phyloP scores from a whole-genome alignment of 768 basidiomycete genomes.

The Dioszegia crocea region DNA sequence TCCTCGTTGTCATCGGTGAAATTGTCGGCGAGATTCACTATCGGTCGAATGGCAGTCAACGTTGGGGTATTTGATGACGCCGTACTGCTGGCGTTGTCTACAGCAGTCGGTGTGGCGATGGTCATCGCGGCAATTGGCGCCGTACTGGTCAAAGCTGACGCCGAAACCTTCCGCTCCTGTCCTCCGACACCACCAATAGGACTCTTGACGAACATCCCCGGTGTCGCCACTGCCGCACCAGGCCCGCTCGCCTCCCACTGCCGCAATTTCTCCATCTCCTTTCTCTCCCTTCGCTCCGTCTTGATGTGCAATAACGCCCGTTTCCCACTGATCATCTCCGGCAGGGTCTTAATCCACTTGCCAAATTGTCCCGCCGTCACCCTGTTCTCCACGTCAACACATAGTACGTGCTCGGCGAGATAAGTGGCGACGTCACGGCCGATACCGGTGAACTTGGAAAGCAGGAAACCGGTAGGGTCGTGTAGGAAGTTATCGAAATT shows the following conservation, averaged over 20 bases:
- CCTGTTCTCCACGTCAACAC: slow-evolving; percentile 63
- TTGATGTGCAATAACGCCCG: slow-evolving; percentile 40
- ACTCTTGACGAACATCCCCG: slow-evolving; percentile 33
- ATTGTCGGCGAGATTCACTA: slow-evolving; percentile 18
- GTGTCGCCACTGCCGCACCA: background rate
- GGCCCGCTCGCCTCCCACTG: background rate
- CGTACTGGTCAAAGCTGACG: slow-evolving; percentile 32
- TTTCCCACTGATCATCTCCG: slow-evolving; percentile 58
- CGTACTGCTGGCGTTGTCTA: background rate
- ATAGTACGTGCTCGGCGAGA: slow-evolving; percentile 78
- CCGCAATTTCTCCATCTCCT: slow-evolving; percentile 4
- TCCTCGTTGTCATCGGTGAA: slow-evolving; percentile 3
- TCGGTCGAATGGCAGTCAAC: slow-evolving; percentile 20
- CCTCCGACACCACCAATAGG: slow-evolving; percentile 13
- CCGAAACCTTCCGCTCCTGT: slow-evolving; percentile 29
- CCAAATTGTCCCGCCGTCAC: slow-evolving; percentile 81
- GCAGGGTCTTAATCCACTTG: slow-evolving; percentile 76
- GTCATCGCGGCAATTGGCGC: slow-evolving; percentile 12
- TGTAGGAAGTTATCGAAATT: slow-evolving; percentile 71
- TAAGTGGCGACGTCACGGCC: slow-evolving; percentile 71
- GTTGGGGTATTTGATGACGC: slow-evolving; percentile 6
- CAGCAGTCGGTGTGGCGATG: background rate
- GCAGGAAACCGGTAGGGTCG: slow-evolving; percentile 78
- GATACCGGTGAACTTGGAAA: slow-evolving; percentile 73
- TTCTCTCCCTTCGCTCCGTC: slow-evolving; percentile 17